Conservation (phyloP, 345 rosid species). For the Turnera subulata region DNA sequence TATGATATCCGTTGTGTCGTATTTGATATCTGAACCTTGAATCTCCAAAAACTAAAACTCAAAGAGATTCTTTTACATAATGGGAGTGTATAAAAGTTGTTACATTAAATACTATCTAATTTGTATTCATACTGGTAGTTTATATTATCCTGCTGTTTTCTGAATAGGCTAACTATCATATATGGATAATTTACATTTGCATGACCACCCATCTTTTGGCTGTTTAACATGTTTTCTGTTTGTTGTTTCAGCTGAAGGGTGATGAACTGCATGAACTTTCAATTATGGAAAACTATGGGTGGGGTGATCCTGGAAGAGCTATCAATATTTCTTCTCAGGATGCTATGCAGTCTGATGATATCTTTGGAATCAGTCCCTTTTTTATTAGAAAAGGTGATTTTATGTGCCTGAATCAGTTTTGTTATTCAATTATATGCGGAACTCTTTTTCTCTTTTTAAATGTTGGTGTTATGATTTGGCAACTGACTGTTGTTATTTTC, state of each 20-base stretch:
- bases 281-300: constrained; percentile 70
- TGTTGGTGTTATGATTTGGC: too few species aligned
- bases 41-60: too few species aligned
- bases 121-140: too few species aligned
- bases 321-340: constrained; percentile 27
- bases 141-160: too few species aligned
- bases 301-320: constrained; percentile 52
- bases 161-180: too few species aligned
- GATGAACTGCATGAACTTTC: constrained; percentile 32
- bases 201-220: background rate
- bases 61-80: too few species aligned
- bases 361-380: constrained; percentile 75
- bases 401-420: background rate
- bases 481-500: background rate
- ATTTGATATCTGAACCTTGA: too few species aligned
- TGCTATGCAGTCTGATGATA: constrained; percentile 41
- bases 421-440: background rate
- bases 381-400: constrained; percentile 66
- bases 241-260: constrained; percentile 41
- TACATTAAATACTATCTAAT: too few species aligned
- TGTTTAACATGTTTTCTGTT: constrained; percentile 1
- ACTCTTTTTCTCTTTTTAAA: too few species aligned
- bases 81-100: too few species aligned
- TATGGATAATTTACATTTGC: background rate
- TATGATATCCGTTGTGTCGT: too few species aligned